Evolutionary conservation across 805 yeast species (phyloP).

Genomic region (baker's yeast (Saccharomyces cerevisiae)): DNA sequence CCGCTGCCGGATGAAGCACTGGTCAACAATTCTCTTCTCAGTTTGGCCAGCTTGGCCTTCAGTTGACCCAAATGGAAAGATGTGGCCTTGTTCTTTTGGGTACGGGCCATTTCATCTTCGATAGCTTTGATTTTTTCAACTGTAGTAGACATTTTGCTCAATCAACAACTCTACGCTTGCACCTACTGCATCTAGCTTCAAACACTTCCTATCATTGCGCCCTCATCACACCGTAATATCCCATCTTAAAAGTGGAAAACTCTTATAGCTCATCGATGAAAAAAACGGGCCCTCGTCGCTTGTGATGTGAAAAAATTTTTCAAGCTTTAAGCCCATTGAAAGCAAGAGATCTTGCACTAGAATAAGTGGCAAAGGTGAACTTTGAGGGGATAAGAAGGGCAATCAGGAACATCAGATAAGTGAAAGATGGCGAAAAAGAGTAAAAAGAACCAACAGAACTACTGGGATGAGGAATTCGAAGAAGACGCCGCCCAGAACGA

Average conservation of each 20-base stretch:
- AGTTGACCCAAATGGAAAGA: conserved; percentile 95
- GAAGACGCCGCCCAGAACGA: conserved; percentile 44
- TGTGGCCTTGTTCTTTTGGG: conserved; percentile 97
- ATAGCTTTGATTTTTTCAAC: conserved; percentile 74
- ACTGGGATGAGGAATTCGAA: conserved; percentile 73
- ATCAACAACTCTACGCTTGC: neutral
- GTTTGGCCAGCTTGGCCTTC: conserved; percentile 91
- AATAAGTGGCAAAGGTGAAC: conserved; percentile 8
- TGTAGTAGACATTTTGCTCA: conserved; percentile 48
- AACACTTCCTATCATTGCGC: neutral
- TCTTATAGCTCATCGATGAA: conserved; percentile 10
- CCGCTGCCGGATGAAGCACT: conserved; percentile 67
- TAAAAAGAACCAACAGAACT: conserved; percentile 64
- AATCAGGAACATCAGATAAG: conserved; percentile 57
- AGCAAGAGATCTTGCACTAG: neutral
- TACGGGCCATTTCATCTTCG: conserved; percentile 95
- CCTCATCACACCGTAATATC: neutral
- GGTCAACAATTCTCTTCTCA: conserved; percentile 82
- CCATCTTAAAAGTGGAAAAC: neutral
- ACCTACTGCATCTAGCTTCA: neutral
- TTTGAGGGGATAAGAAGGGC: conserved; percentile 39
- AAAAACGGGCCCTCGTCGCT: conserved; percentile 1
- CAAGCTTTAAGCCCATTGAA: neutral
- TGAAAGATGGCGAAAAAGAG: conserved; percentile 39
- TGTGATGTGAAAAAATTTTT: conserved; percentile 12